Evolutionary conservation across 139 green algal genomes (phyloP), one percentile per base, ranked within the genome.

Genomic region (Deuterostichococcus epilithicus): DNA sequence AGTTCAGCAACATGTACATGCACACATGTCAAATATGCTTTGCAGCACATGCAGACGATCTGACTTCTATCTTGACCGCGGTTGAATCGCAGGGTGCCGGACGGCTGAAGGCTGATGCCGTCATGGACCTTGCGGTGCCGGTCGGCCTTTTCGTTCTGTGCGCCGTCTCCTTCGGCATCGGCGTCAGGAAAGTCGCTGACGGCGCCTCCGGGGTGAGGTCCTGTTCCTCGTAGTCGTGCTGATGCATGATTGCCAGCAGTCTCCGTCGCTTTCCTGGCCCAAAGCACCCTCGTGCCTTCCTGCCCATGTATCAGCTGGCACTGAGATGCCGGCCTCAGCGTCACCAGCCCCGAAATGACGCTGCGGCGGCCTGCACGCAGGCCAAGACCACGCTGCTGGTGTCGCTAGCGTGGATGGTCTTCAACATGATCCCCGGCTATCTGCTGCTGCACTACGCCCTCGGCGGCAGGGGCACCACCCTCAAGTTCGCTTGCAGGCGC

Each of bases 401-500:
- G 36, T 81, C 76, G n/a, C 77, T 90, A 36, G 68, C 83, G 36
- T 86, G 79, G 79, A 80, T 80, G 36, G 39, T 85, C 35, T 90
- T 88, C 73, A 63, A 58, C 36, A 59, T 72, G 20, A 76, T 84
- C n/a, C 75, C 80, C 5, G 71, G 65, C 25, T 72, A 74, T n/a
- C 72, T 84, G 45, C 80, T 84, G 45, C 10, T 78, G 32, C 71
- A 79, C 66, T 84, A 84, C 76, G 33, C 58, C 60, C 79, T 73
- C 35, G 26, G 81, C 6, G 80, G 80, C 13, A 42, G 70, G 6
- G 80, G 80, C 37, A 39, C n/a, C 45, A 79, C 75, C 0, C 72
- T 84, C 35, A 63, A 76, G 58, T 65, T 52, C 25, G 71, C 72
- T 20, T 81, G 80, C 75, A 47, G 42, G 38, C 28, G 52, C 52